phyloP scores from a whole-genome alignment of 1,139 yeast species.

The Lodderomyces orthopsilosis region DNA sequence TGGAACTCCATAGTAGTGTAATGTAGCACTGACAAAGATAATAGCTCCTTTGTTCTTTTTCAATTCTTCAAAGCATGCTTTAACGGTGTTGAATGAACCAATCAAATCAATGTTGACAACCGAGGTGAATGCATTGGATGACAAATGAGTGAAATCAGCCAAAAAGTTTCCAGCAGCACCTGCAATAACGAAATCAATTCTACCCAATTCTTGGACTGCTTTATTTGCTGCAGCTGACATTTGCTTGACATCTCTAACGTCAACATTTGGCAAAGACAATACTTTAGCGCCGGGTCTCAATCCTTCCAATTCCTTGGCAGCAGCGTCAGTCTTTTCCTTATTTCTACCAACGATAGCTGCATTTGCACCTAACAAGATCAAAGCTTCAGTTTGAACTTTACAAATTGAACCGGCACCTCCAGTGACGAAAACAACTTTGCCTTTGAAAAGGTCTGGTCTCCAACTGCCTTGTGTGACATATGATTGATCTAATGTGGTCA shows the following conservation, averaged over 20 bases:
- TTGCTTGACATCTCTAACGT: conserved; percentile 67
- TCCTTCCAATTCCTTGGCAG: conserved; percentile 60
- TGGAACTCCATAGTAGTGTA: conserved; percentile 85
- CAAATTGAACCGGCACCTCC: conserved; percentile 97
- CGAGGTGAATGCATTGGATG: conserved; percentile 81
- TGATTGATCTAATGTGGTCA: conserved; percentile 23
- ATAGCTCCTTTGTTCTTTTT: conserved; percentile 64
- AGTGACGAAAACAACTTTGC: conserved; percentile 85
- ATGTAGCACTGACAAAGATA: conserved; percentile 80
- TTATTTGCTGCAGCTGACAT: conserved; percentile 58
- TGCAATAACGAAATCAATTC: conserved; percentile 80
- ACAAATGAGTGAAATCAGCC: conserved; percentile 72
- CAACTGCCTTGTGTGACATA: conserved; percentile 26
- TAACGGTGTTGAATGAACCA: conserved; percentile 84
- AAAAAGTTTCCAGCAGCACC: conserved; percentile 96
- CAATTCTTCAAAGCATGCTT: conserved; percentile 71
- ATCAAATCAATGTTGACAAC: conserved; percentile 81
- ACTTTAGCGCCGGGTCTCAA: conserved; percentile 63
- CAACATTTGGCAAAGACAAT: conserved; percentile 65
- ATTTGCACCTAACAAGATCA: conserved; percentile 78
- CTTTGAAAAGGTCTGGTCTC: conserved; percentile 67
- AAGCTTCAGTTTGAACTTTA: conserved; percentile 78
- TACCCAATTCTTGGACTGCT: conserved; percentile 66
- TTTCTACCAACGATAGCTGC: conserved; percentile 86
- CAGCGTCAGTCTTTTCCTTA: conserved; percentile 56